These are phyloP conservation scores for Fraxinus sp. DNA, from an alignment of 305 asterid species.

Conservation along the genomic window DNA sequence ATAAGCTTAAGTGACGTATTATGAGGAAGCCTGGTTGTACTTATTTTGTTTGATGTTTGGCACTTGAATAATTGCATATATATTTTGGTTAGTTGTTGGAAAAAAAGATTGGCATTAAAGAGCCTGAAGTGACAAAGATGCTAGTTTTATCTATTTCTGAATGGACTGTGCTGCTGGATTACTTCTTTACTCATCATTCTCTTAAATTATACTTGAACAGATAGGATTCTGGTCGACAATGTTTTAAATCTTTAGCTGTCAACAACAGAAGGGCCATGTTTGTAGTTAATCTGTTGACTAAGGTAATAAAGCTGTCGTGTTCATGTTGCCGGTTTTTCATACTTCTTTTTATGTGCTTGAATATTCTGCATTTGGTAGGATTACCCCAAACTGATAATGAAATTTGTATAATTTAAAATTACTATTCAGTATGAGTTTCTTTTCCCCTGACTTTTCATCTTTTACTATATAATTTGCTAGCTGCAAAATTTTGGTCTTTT, in stretches of 20 bases:
- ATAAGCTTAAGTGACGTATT: neutral
- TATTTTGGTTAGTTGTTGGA: neutral
- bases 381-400: neutral
- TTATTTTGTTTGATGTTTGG: neutral
- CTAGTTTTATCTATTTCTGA: conserved; percentile 2
- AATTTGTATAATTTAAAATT: neutral
- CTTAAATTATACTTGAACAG: neutral
- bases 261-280: neutral
- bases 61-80: neutral
- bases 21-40: neutral
- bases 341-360: neutral
- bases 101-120: neutral
- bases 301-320: neutral
- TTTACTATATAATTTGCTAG: neutral
- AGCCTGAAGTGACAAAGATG: conserved; percentile 4
- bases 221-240: neutral
- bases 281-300: neutral
- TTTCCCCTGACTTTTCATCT: neutral
- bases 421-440: neutral
- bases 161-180: conserved; percentile 17
- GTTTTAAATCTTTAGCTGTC: neutral
- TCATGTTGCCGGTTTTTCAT: neutral
- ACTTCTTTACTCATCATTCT: conserved; percentile 1
- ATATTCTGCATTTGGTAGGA: neutral
- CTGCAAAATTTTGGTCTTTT: neutral